A percentile compares a stretch with the other conserved stretches of the same genome.
Evolutionary conservation across 202 grass and related monocot genomes (phyloP).

Genomic region (Dendrocalamus latiflorus): DNA sequence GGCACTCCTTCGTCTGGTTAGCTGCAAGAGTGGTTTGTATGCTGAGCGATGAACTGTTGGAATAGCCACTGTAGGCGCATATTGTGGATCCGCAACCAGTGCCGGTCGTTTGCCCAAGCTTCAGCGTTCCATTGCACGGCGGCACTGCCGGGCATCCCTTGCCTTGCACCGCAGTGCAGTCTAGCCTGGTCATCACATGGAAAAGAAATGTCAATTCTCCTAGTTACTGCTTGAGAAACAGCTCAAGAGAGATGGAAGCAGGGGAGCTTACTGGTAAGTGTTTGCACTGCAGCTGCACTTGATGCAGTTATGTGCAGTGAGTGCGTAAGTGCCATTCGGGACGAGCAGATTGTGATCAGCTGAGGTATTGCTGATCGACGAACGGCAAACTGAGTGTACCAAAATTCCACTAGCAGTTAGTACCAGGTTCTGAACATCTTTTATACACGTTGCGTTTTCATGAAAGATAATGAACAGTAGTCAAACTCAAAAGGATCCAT

Average conservation of each 20-base stretch:
- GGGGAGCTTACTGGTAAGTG: slow-evolving; percentile 41
- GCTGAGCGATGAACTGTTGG: slow-evolving; percentile 20
- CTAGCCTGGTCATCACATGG: slow-evolving; percentile 28
- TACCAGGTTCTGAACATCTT: background rate
- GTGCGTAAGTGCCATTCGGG: slow-evolving; percentile 23
- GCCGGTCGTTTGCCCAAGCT: slow-evolving; percentile 22
- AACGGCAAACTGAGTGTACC: slow-evolving; percentile 45
- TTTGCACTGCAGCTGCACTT: slow-evolving; percentile 56
- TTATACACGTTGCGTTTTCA: background rate
- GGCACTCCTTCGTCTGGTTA: slow-evolving; percentile 38
- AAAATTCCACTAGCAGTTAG: slow-evolving; percentile 5
- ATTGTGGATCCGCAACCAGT: slow-evolving; percentile 26
- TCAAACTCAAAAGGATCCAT: slow-evolving; percentile 2
- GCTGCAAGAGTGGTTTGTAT: slow-evolving; percentile 16
- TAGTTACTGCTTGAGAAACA: background rate
- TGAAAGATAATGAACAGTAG: background rate
- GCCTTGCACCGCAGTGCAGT: slow-evolving; percentile 15
- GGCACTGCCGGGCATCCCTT: slow-evolving; percentile 6
- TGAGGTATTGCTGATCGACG: slow-evolving; percentile 45
- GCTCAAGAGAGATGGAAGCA: background rate
- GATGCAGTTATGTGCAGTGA: slow-evolving; percentile 55
- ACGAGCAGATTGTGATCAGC: slow-evolving; percentile 46
- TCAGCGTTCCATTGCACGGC: slow-evolving; percentile 18
- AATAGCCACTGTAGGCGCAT: slow-evolving; percentile 60
- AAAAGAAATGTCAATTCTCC: background rate